phyloP scores from a whole-genome alignment of 345 rosid genomes.

The Cardamine resedifolia region DNA sequence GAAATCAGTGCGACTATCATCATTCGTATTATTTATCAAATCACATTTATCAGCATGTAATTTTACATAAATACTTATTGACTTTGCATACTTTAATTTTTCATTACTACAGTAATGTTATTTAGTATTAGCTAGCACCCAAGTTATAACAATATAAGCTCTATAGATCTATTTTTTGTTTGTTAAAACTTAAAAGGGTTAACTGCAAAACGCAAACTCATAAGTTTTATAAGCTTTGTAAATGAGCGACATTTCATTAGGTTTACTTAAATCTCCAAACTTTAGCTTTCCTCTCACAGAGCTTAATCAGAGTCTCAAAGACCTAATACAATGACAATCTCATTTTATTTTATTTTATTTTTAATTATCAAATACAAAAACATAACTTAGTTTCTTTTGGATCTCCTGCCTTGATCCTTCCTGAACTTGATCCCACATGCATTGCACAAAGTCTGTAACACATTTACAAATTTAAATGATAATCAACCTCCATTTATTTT shows the following conservation, averaged over 20 bases:
- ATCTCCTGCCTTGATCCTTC: constrained; percentile 27
- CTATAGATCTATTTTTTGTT: not conserved
- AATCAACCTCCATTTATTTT: not conserved
- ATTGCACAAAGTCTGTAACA: constrained; percentile 35
- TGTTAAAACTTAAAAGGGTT: not conserved
- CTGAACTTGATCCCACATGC: constrained; percentile 41
- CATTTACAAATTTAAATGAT: not conserved
- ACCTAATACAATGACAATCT: not conserved
- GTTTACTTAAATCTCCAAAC: not conserved
- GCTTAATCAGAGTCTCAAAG: not conserved
- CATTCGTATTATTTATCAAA: not conserved
- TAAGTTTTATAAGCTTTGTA: not conserved
- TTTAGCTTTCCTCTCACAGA: not conserved
- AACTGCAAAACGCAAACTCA: not conserved
- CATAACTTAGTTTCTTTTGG: not conserved
- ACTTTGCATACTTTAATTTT: not conserved
- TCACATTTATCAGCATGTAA: not conserved
- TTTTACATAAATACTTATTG: not conserved
- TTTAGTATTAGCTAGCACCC: too few species aligned
- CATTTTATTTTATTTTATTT: not conserved
- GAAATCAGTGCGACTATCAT: not conserved
- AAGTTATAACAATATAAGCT: not conserved
- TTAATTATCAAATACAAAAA: not conserved
- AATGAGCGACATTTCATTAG: not conserved
- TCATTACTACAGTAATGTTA: too few species aligned